Conservation (phyloP, 2,329 filamentous ascomycete species). For the Moelleriella libera region DNA sequence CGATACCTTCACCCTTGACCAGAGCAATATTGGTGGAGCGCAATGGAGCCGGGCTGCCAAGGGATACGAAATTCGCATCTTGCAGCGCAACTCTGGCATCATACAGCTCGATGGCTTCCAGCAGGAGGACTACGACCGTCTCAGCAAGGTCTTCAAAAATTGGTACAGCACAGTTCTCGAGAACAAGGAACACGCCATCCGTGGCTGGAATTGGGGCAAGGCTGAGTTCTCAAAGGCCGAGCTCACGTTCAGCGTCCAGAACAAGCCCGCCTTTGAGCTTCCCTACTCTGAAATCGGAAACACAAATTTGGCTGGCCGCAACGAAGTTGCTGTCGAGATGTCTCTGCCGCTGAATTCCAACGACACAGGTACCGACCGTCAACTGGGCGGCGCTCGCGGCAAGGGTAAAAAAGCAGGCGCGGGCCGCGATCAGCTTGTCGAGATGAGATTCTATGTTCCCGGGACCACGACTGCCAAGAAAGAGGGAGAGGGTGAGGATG, state of each 20-base stretch:
- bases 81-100: slow-evolving; percentile 70
- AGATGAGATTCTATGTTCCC: slow-evolving; percentile 98
- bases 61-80: slow-evolving; percentile 86
- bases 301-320: slow-evolving; percentile 93
- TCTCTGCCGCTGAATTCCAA: slow-evolving; percentile 58
- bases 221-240: slow-evolving; percentile 93
- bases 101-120: slow-evolving; percentile 93
- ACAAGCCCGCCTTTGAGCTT: slow-evolving; percentile 89
- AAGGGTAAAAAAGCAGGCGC: slow-evolving; percentile 83
- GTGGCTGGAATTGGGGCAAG: slow-evolving; percentile 99
- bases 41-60: slow-evolving; percentile 92
- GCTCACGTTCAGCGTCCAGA: slow-evolving; percentile 91
- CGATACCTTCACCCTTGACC: slow-evolving; percentile 87
- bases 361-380: slow-evolving; percentile 59
- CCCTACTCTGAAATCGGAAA: slow-evolving; percentile 97
- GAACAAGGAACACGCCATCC: slow-evolving; percentile 81
- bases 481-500: slow-evolving; percentile 56
- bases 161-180: slow-evolving; percentile 95
- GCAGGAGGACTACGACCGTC: slow-evolving; percentile 84
- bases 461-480: slow-evolving; percentile 67
- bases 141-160: slow-evolving; percentile 88
- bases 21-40: slow-evolving; percentile 68
- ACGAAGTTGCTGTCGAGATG: slow-evolving; percentile 94
- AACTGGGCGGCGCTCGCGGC: slow-evolving; percentile 56
- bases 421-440: slow-evolving; percentile 82